These are phyloP conservation scores for Penicillium sp. DNA, from an alignment of 2,329 filamentous ascomycete species.

Conservation along the genomic window DNA sequence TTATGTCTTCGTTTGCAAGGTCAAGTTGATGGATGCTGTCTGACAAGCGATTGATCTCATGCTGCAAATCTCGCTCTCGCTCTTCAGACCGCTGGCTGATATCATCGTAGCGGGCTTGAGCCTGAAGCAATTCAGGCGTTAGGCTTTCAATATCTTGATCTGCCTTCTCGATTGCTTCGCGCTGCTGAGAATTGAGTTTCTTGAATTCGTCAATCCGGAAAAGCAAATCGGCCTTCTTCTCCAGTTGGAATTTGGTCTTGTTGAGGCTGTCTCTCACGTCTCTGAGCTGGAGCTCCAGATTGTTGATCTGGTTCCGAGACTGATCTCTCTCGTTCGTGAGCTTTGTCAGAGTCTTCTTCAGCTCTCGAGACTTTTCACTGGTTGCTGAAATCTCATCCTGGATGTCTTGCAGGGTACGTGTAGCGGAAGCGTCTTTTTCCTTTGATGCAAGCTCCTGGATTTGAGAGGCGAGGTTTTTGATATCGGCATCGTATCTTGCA, in stretches of 20 bases:
- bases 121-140: conserved; percentile 68
- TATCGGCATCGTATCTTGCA: conserved; percentile 64
- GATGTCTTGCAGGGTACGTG: conserved; percentile 75
- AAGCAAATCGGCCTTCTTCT: conserved; percentile 69
- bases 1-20: conserved; percentile 70
- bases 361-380: conserved; percentile 60
- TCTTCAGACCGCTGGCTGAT: conserved; percentile 64
- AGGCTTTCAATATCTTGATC: conserved; percentile 71
- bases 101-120: conserved; percentile 71
- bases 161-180: conserved; percentile 61
- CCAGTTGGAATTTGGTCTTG: conserved; percentile 66
- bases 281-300: conserved; percentile 70
- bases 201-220: conserved; percentile 69
- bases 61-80: conserved; percentile 66
- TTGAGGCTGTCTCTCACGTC: conserved; percentile 69
- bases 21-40: conserved; percentile 73
- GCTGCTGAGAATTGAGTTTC: conserved; percentile 62
- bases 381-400: conserved; percentile 66
- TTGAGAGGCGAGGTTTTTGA: conserved; percentile 64
- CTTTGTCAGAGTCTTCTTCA: conserved; percentile 61
- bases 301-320: conserved; percentile 60
- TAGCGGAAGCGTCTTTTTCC: conserved; percentile 61
- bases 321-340: conserved; percentile 67
- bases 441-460: conserved; percentile 70
- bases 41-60: conserved; percentile 65